phyloP scores from a whole-genome alignment of 169 alveolate genomes.

The Babesia ovata region DNA sequence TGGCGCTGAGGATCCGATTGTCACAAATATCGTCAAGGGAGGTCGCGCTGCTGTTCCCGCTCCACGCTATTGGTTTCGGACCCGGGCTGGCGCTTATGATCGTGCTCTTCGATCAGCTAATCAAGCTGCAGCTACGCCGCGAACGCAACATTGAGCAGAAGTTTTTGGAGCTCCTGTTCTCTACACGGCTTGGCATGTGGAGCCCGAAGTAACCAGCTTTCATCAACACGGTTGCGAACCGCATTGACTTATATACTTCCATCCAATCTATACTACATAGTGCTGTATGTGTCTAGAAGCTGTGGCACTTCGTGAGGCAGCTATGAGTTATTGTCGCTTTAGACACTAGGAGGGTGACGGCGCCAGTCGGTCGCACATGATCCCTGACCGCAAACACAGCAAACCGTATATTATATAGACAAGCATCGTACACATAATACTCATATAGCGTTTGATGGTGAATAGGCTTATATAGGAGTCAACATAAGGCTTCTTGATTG shows the following conservation, averaged over 20 bases:
- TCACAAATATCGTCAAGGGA: neutral
- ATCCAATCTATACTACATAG: neutral
- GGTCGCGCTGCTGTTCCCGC: slow-evolving; percentile 1
- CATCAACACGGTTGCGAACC: neutral
- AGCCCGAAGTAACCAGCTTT: slow-evolving; percentile 48
- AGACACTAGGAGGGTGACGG: no score
- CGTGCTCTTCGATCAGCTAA: slow-evolving; percentile 39
- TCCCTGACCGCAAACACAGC: no score
- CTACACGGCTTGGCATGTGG: slow-evolving; percentile 70
- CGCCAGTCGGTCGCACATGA: no score
- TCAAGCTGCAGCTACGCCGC: slow-evolving; percentile 35
- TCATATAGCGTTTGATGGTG: no score
- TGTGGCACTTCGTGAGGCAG: no score
- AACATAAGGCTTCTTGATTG: no score
- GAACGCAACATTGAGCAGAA: slow-evolving; percentile 64
- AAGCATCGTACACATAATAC: no score
- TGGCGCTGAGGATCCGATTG: slow-evolving; percentile 12
- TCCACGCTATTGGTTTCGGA: slow-evolving; percentile 1
- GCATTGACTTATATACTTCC: neutral
- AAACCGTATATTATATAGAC: no score
- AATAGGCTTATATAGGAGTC: no score
- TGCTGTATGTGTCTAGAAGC: neutral
- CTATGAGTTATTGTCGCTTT: no score
- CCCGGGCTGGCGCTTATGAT: slow-evolving; percentile 35
- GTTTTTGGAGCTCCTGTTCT: slow-evolving; percentile 64